Conservation (phyloP, 352 stramenopile genomes). For the Globisporangium okanoganense region DNA sequence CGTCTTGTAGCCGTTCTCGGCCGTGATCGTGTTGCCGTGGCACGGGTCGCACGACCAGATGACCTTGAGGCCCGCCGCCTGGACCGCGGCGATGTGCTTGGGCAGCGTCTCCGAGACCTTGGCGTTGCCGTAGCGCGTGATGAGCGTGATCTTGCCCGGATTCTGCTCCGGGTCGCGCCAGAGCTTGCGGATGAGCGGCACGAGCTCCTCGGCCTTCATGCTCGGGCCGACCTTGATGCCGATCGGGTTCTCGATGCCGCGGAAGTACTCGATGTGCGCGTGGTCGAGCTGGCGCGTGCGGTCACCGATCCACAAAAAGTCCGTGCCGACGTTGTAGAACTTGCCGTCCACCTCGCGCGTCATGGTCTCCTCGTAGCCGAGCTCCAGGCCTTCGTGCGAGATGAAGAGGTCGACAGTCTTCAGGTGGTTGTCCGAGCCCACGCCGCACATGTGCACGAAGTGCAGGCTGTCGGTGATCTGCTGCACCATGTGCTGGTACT, state of each 20-base stretch:
- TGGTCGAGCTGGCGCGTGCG: conserved; percentile 97
- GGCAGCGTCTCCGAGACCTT: conserved; percentile 93
- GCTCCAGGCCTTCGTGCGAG: conserved; percentile 97
- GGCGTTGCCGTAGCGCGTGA: conserved; percentile 96
- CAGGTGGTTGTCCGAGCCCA: conserved; percentile 90
- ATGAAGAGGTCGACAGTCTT: conserved; percentile 97
- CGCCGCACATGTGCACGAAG: conserved; percentile 95
- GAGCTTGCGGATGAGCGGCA: conserved; percentile 94
- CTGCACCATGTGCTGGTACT: conserved; percentile 94
- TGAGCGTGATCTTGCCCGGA: conserved; percentile 96
- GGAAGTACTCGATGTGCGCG: conserved; percentile 98
- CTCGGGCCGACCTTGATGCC: conserved; percentile 98
- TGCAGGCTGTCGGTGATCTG: conserved; percentile 97
- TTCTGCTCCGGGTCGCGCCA: conserved; percentile 92
- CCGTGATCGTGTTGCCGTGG: conserved; percentile 99
- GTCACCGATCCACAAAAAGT: conserved; percentile 99
- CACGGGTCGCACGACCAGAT: conserved; percentile 96
- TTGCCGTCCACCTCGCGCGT: conserved; percentile 92
- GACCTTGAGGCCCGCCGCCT: conserved; percentile 92
- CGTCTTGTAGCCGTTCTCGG: conserved; percentile 95
- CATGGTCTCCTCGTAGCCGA: conserved; percentile 98
- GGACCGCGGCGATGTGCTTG: conserved; percentile 94
- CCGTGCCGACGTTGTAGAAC: conserved; percentile 97
- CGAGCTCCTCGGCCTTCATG: conserved; percentile 93
- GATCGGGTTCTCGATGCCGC: conserved; percentile 97